Evolutionary conservation across 441 rosid species (phyloP), one percentile per base, ranked within the genome.

Genomic region (Pelargonium myrrhifolium): DNA sequence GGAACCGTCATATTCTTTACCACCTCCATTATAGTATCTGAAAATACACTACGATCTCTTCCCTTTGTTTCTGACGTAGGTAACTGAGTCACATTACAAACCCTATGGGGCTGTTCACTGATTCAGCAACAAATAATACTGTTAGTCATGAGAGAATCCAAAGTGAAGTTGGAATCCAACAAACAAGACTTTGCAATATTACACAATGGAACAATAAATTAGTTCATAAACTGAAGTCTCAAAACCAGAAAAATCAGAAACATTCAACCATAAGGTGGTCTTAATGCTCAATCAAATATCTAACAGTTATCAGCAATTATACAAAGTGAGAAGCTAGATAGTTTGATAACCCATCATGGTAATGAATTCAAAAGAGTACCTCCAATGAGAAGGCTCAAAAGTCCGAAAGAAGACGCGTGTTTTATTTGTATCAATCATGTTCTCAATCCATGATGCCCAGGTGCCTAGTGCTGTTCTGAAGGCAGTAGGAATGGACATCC

Each of bases 331-430:
- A 73, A 58, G 15, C 40, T 35, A 7, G 7, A 59, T 6, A 18
- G 51, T 28, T 1, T 28, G 31, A 28, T 28, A 28, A 4, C 37
- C 22, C 14, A 22, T 64, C 47, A 56, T 17, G 47, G 51, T 35
- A 20, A 40, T 49, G 47, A 59, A 3, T 49, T 61, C 72, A 3
- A 55, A 70, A 67, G 37, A 64, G 31, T 72, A 90, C 97, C 89
- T 77, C 97, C 97, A 90, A 65, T 90, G 97, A 11, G 93, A 84
- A 75, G 95, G 83, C 78, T 90, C 97, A 66, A 88, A 88, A 20
- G 97, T 87, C 62, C 97, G 90, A 69, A 90, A 80, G 78, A 89
- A 74, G 53, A 89, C 83, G 0, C 69, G 82, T 0, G 95, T 87
- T 77, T 74, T 87, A 66, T 76, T 84, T 39, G 75, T 77, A 69